Evolutionary conservation across 495 filamentous ascomycete genomes (phyloP), one percentile per base, ranked within the genome.

Genomic region (Massariosphaeria phaeospora): DNA sequence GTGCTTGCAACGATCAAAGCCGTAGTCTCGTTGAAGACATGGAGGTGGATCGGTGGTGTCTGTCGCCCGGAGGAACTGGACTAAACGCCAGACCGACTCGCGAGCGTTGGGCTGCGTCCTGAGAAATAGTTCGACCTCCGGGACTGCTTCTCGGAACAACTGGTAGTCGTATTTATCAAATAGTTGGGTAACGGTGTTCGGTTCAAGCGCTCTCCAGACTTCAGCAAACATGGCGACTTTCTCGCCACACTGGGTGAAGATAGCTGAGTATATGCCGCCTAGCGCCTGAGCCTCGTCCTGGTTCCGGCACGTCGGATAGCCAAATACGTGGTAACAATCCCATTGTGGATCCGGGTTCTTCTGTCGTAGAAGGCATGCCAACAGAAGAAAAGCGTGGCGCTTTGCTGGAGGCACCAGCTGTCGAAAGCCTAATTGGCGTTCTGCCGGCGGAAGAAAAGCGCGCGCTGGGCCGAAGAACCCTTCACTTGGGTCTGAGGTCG

Each of bases 1-100:
- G 1, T 36, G 26, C 13, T 39, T 44, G 36, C 55, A 58, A 15
- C 25, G 17, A 2, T 35, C 6, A 30, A 51, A 58, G 36, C 46
- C 55, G 41, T 58, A 58, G 17, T 57, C 54, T 1, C 21, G 4
- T 20, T 9, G 12, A 7, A 52, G 26, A 15, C 10, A 21, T 2
- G 12, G 3, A 1, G 1, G 2, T 9, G 55, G 55, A n/a, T 51
- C 23, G 2, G 39, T 44, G 53, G 23, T 42, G 7, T 46, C 24
- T 9, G 12, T 9, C 3, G 11, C 25, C 17, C 25, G 24, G 1
- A 58, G 21, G 18, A 51, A 58, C 17, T 58, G 55, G 11, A 50
- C 29, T 2, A 58, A 23, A 6, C 29, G 23, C 36, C 40, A 58
- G 10, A 58, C 47, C 2, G 26, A 45, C 10, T 29, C 38, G 7